A percentile compares a stretch with the other conserved stretches of the same genome.
Conservation (phyloP, 768 basidiomycete species). For the Russula abietina region DNA sequence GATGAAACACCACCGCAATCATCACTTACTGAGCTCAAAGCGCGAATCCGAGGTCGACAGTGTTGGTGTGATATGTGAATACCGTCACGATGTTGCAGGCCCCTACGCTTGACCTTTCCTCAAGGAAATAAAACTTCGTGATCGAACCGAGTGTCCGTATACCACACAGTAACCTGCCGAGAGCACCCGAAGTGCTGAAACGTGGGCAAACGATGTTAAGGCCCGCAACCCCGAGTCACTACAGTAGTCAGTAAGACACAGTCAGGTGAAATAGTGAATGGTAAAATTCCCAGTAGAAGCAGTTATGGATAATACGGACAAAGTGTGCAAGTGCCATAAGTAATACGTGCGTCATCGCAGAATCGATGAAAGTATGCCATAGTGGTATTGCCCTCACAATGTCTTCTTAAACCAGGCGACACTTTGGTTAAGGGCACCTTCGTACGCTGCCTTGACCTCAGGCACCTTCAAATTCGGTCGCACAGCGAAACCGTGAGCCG, state of each 20-base stretch:
- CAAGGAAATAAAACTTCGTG: no score
- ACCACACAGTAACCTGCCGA: background rate
- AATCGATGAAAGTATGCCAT: no score
- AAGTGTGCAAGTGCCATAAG: background rate
- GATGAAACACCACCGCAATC: background rate
- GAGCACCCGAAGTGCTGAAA: background rate
- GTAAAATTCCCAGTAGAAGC: background rate
- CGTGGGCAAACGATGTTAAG: background rate
- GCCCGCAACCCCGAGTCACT: background rate
- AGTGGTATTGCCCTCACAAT: slow-evolving; percentile 19
- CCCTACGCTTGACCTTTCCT: no score
- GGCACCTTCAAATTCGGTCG: slow-evolving; percentile 41
- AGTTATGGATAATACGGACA: background rate
- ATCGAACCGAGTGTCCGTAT: background rate
- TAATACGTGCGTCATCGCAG: background rate
- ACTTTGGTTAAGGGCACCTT: slow-evolving; percentile 39
- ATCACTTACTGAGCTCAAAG: no score
- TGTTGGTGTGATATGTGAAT: background rate
- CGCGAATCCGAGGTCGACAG: background rate
- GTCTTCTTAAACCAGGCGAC: slow-evolving; percentile 41
- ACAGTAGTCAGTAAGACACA: background rate
- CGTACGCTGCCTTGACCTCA: slow-evolving; percentile 41
- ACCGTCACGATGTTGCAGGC: background rate
- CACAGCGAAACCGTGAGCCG: slow-evolving; percentile 44
- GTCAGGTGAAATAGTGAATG: no score